Conservation (phyloP, 495 filamentous ascomycete genomes). For the Chlorociboria aeruginascens region DNA sequence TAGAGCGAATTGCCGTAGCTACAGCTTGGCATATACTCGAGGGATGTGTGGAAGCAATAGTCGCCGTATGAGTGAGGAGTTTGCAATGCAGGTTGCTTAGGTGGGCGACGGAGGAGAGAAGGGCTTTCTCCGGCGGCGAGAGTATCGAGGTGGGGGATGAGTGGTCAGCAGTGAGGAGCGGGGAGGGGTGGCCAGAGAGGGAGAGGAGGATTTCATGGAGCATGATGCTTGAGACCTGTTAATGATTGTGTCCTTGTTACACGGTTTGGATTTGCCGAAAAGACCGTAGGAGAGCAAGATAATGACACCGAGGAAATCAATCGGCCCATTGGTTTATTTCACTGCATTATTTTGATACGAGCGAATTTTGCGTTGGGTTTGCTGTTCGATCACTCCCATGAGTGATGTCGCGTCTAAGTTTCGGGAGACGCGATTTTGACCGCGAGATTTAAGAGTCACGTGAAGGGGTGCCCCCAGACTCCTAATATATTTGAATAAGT, state of each 20-base stretch:
- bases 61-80: slow-evolving; percentile 47
- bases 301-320: slow-evolving; percentile 35
- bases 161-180: slow-evolving; percentile 49
- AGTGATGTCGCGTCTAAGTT: too few species aligned
- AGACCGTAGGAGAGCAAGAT: slow-evolving; percentile 33
- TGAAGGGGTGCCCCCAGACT: too few species aligned
- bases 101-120: slow-evolving; percentile 63
- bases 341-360: too few species aligned
- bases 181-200: slow-evolving; percentile 84
- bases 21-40: slow-evolving; percentile 81
- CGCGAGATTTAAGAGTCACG: too few species aligned
- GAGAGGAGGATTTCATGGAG: slow-evolving; percentile 94
- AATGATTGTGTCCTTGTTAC: not conserved
- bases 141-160: slow-evolving; percentile 36
- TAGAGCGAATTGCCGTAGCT: slow-evolving; percentile 61
- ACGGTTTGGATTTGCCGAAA: slow-evolving; percentile 6
- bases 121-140: slow-evolving; percentile 67
- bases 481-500: too few species aligned
- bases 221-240: slow-evolving; percentile 43
- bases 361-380: too few species aligned
- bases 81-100: slow-evolving; percentile 65
- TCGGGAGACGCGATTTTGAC: too few species aligned
- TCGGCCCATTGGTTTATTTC: slow-evolving; percentile 33
- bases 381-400: too few species aligned
- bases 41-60: slow-evolving; percentile 54